Evolutionary conservation across 225 moss, liverwort and hornwort genomes (phyloP).

Genomic region (Antitrichia curtipendula): DNA sequence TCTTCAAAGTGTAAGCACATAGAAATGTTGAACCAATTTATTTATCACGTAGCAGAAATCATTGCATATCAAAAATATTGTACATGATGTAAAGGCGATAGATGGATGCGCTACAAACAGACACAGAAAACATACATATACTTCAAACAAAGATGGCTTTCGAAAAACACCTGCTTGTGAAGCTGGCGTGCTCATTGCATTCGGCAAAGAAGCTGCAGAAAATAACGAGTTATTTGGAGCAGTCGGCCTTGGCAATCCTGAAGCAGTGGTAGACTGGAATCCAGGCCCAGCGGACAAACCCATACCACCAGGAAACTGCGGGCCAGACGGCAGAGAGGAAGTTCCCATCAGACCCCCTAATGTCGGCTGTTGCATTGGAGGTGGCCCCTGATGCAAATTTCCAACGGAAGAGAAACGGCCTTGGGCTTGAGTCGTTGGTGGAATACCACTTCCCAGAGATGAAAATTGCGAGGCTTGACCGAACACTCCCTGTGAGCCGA

Average conservation of each 20-base stretch:
- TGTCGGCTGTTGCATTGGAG: constrained; percentile 22
- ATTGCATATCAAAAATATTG: neutral
- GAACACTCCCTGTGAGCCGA: constrained; percentile 7
- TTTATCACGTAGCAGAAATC: neutral
- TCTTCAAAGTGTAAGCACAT: neutral
- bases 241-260: constrained; percentile 22
- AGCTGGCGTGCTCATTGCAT: constrained; percentile 21
- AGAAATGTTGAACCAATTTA: neutral
- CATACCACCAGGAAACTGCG: constrained; percentile 9
- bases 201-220: constrained; percentile 19
- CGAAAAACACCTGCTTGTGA: constrained; percentile 29
- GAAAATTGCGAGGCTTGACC: constrained; percentile 14
- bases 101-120: neutral
- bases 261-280: constrained; percentile 26
- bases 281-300: constrained; percentile 13
- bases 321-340: constrained; percentile 27
- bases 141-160: neutral
- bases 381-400: constrained; percentile 1
- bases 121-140: neutral
- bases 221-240: constrained; percentile 11
- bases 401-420: constrained; percentile 33
- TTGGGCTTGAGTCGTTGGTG: constrained; percentile 7
- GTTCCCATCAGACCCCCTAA: constrained; percentile 38
- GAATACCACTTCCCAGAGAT: constrained; percentile 21
- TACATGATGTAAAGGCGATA: neutral